Evolutionary conservation across 2,329 filamentous ascomycete species (phyloP).

Genomic region (Penicillium sclerotiorum): DNA sequence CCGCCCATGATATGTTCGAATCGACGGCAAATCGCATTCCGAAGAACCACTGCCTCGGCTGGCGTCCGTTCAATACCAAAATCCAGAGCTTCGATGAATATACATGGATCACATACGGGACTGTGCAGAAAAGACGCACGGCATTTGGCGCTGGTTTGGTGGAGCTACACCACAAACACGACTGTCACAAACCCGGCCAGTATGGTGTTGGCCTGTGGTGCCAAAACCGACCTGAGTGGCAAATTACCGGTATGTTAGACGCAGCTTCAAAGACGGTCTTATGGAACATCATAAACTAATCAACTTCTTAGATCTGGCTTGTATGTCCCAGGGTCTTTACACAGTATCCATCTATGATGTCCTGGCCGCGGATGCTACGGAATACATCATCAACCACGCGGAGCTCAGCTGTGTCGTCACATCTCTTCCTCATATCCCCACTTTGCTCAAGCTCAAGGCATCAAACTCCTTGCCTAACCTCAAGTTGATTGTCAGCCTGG

Average conservation of each 20-base stretch:
- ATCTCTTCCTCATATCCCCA: slow-evolving; percentile 78
- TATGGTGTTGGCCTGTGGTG: slow-evolving; percentile 83
- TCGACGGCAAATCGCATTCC: slow-evolving; percentile 63
- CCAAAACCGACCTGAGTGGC: slow-evolving; percentile 86
- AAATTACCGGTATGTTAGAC: slow-evolving; percentile 67
- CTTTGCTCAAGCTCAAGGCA: slow-evolving; percentile 77
- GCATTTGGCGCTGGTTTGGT: slow-evolving; percentile 85
- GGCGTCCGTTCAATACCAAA: slow-evolving; percentile 73
- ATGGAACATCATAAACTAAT: not conserved
- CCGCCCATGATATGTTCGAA: slow-evolving; percentile 82
- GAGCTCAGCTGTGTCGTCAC: slow-evolving; percentile 74
- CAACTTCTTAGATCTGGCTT: slow-evolving; percentile 68
- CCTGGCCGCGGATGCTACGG: slow-evolving; percentile 83
- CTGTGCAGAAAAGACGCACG: slow-evolving; percentile 76
- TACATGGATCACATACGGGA: slow-evolving; percentile 79
- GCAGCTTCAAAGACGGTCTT: not conserved
- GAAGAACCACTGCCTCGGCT: slow-evolving; percentile 74
- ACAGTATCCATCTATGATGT: slow-evolving; percentile 96
- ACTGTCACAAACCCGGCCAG: slow-evolving; percentile 63
- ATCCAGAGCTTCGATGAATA: slow-evolving; percentile 77
- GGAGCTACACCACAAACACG: slow-evolving; percentile 74
- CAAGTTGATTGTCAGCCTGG: slow-evolving; percentile 86
- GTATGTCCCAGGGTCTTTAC: slow-evolving; percentile 83
- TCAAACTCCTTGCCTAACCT: slow-evolving; percentile 75
- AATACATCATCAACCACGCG: slow-evolving; percentile 95